Evolutionary conservation across 352 stramenopile genomes (phyloP), one percentile per base, ranked within the genome.

Genomic region (Blastocystis sp.): DNA sequence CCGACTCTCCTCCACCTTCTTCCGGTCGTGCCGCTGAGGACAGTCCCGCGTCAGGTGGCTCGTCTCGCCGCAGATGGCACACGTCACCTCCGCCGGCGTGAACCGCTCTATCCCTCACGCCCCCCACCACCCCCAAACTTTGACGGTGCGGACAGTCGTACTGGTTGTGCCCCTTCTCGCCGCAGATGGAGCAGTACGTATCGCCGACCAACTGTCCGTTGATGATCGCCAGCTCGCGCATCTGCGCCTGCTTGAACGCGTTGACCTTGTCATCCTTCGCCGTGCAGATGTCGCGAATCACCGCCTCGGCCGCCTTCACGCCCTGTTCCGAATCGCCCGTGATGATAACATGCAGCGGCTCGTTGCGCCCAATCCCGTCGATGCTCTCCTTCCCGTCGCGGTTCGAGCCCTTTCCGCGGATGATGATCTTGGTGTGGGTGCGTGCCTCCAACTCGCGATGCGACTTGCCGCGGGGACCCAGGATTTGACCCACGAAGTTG

Each of bases 401-500:
- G 17, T 98, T 94, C 14, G 93, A 97, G 1, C 96, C 96, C 76
- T 95, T 95, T 40, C 96, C 96, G 10, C 90, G 76, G 90, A 99
- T 98, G 63, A 95, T 95, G 90, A 99, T 98, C 91, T 98, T 98
- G 92, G 95, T 98, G 77, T 96, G 96, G 3, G 96, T 98, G 90
- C 99, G 97, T 54, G 93, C 93, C 91, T 99, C 97, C 93, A 99
- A 97, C 76, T 97, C 95, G 90, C 98, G 98, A 90, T 99, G 97
- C 14, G 97, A 99, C 89, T 98, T 98, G 11, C 97, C 97, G n/a
- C 97, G 93, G 3, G 97, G 97, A 19, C 97, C 97, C 76, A 99
- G 98, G 90, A 99, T 98, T 52, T 99, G 91, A 1, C 95, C 97
- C 64, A 99, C 99, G 90, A 99, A 99, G 91, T 99, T 99, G 92